A percentile compares a stretch with the other conserved stretches of the same genome.
Evolutionary conservation across 495 filamentous ascomycete genomes (phyloP).

Genomic region (Penicillium atrosanguineum): DNA sequence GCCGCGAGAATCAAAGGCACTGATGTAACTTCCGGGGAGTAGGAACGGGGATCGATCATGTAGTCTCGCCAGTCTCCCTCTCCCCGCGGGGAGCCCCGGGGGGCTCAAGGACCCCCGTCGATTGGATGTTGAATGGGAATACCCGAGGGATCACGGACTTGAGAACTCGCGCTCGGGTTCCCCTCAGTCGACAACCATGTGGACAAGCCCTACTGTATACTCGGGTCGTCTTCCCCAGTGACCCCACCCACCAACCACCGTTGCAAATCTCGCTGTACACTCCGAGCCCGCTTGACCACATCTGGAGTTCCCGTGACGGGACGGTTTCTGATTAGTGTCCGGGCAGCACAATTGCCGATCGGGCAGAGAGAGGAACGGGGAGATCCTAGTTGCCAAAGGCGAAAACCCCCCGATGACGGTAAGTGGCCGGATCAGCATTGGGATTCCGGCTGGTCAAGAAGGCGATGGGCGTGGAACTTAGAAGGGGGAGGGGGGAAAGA

Average conservation of each 20-base stretch:
- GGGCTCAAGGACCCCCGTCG: neutral
- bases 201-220: neutral
- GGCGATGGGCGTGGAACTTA: neutral
- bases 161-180: neutral
- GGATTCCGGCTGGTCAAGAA: neutral
- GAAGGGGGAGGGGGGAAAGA: no score
- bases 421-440: neutral
- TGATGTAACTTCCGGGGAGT: conserved; percentile 22
- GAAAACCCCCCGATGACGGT: neutral
- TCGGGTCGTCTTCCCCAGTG: neutral
- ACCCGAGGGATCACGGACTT: conserved; percentile 20
- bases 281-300: conserved; percentile 22
- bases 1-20: neutral
- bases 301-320: conserved; percentile 24
- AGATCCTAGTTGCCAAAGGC: neutral
- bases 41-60: conserved; percentile 20
- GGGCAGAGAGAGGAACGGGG: conserved; percentile 5
- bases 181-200: neutral
- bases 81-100: conserved; percentile 22
- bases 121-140: conserved; percentile 10
- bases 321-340: neutral
- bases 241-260: neutral
- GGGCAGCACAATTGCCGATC: conserved; percentile 21
- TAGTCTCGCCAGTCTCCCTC: conserved; percentile 6
- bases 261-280: conserved; percentile 11